Percentiles rank a stretch among this genome's conserved stretches.
Evolutionary conservation across 345 rosid genomes (phyloP).

Genomic region (Corchorus capsularis): DNA sequence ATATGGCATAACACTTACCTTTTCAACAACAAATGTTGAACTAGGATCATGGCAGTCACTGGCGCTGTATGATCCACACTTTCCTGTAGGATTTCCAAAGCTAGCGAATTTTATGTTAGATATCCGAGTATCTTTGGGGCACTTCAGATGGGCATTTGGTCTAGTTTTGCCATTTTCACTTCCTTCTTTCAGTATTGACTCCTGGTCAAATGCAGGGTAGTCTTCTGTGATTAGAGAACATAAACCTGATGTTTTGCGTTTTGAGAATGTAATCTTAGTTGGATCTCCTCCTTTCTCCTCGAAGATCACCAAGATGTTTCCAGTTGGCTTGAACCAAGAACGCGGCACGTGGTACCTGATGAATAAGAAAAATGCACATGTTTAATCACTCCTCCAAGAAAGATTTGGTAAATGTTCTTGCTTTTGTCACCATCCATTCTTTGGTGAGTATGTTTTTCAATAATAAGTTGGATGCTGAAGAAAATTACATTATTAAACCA

Average conservation of each 20-base stretch:
- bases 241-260: constrained; percentile 48
- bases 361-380: constrained; percentile 5
- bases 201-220: constrained; percentile 35
- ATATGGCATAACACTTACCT: constrained; percentile 30
- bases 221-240: constrained; percentile 45
- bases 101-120: constrained; percentile 56
- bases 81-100: constrained; percentile 62
- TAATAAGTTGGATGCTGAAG: neutral
- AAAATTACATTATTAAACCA: constrained; percentile 3
- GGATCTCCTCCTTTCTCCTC: constrained; percentile 96
- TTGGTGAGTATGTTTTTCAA: neutral
- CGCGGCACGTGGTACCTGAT: constrained; percentile 91
- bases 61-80: constrained; percentile 46
- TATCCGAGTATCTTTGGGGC: constrained; percentile 41
- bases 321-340: constrained; percentile 91
- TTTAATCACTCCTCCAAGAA: neutral
- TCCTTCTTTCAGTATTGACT: constrained; percentile 19
- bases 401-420: neutral
- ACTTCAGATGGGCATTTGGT: constrained; percentile 41
- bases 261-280: constrained; percentile 58
- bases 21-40: constrained; percentile 43
- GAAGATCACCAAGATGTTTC: constrained; percentile 78
- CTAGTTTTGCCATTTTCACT: constrained; percentile 17
- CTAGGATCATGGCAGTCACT: constrained; percentile 65
- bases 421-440: neutral